Evolutionary conservation across 1,284 basidiomycete species (phyloP).

Genomic region (Puccinia coronata): DNA sequence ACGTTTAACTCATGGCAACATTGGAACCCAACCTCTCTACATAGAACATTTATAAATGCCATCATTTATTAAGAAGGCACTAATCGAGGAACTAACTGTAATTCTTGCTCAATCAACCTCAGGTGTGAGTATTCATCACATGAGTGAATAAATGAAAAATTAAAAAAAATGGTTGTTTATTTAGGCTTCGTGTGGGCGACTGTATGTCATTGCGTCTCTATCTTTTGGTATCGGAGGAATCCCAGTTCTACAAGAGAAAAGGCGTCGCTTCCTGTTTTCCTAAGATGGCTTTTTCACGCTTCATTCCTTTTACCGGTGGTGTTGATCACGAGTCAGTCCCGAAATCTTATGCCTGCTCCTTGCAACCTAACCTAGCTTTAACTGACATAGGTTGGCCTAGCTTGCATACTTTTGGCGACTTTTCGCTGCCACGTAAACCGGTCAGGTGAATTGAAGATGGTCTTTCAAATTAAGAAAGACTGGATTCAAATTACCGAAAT

Average conservation of each 20-base stretch:
- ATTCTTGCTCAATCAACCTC: not conserved
- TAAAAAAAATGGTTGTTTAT: not conserved
- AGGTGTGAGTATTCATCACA: conserved; percentile 23
- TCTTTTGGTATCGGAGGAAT: conserved; percentile 33
- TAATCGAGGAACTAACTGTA: not conserved
- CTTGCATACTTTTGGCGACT: not conserved
- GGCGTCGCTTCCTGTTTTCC: not conserved
- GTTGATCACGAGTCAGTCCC: not conserved
- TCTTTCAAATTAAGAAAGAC: not conserved
- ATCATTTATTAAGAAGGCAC: not conserved
- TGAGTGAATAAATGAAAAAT: not conserved
- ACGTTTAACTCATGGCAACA: not conserved
- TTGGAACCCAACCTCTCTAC: no score
- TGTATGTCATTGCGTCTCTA: conserved; percentile 32
- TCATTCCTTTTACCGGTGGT: conserved; percentile 8
- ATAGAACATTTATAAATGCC: no score
- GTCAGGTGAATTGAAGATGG: not conserved
- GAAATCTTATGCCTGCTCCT: not conserved
- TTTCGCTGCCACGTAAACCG: not conserved
- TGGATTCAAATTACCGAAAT: not conserved
- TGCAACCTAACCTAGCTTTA: not conserved
- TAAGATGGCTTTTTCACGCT: not conserved
- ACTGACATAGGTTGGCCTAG: not conserved
- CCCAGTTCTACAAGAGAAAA: conserved; percentile 9
- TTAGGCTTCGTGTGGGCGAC: conserved; percentile 34